Evolutionary conservation across 1,284 basidiomycete genomes (phyloP), one percentile per base, ranked within the genome.

Genomic region (Trichosporon coremiiforme): DNA sequence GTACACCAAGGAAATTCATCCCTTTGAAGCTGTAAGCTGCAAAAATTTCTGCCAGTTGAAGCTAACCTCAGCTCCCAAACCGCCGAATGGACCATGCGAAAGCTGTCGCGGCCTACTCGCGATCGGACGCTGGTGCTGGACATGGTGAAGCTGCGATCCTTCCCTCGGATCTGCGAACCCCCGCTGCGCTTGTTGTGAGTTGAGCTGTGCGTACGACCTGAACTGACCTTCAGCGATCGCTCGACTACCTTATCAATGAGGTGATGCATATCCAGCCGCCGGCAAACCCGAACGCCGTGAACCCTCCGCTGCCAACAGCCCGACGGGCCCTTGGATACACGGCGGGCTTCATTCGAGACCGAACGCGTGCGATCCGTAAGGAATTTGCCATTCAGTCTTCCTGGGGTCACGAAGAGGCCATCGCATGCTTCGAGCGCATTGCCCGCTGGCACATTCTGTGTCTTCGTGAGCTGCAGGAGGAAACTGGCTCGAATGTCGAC

Each of bases 341-440:
- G 2, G 77, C 78, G 9, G 81, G 79, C 10, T 98, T 98, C 85
- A 90, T 99, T 64, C 90, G 95, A 63, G 96, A 99, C 82, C 90
- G 96, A 15, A 93, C 94, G 0, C 88, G 96, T 72, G 88, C 93
- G 0, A 91, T 98, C 60, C 87, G 96, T 36, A 95, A 92, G 76
- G 96, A 99, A 81, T 97, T 98, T 74, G 94, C 93, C 0, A 91
- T 98, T 85, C 96, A 98, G 81, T 91, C 92, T 72, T 88, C 90
- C 69, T 90, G 89, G 53, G 92, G 92, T 0, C 77, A 83, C 33
- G 80, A 85, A 0, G 80, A 92, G 62, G 92, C 94, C 0, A 94
- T 97, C 66, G 91, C 93, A 75, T 94, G 92, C 76, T 91, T 95
- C 76, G 95, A 95, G 78, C 90, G 95, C 66, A 97, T 96, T 76